These are phyloP conservation scores for Pseudopediastrum boryanum DNA, from an alignment of 139 green algal genomes.

Conservation along the genomic window DNA sequence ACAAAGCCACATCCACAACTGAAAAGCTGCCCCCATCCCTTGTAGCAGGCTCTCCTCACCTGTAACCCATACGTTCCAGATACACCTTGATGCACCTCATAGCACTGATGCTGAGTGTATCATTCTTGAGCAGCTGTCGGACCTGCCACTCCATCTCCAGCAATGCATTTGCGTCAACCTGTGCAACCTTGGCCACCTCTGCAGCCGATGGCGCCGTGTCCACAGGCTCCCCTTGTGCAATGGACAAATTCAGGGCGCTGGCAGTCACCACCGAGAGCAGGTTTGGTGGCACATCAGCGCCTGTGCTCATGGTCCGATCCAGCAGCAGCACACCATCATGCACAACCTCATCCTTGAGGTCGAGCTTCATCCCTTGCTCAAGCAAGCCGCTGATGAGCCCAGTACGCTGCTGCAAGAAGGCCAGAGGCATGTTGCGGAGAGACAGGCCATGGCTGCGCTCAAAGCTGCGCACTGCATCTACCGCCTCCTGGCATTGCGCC, in stretches of 20 bases:
- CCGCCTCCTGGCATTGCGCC: slow-evolving; percentile 46
- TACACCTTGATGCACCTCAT: slow-evolving; percentile 79
- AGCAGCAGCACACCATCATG: slow-evolving; percentile 79
- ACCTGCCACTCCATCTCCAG: slow-evolving; percentile 78
- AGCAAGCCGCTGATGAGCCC: slow-evolving; percentile 62
- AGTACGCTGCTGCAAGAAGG: slow-evolving; percentile 57
- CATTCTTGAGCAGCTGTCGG: slow-evolving; percentile 51
- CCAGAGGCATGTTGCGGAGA: slow-evolving; percentile 67
- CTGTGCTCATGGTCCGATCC: slow-evolving; percentile 64
- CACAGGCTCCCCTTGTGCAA: too few relatives aligned
- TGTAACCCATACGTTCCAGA: slow-evolving; percentile 70
- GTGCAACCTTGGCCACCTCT: background rate
- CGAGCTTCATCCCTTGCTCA: slow-evolving; percentile 32
- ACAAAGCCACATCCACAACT: too few relatives aligned
- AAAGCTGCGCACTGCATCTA: slow-evolving; percentile 71
- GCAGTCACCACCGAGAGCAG: background rate
- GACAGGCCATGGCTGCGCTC: slow-evolving; percentile 70
- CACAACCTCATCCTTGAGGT: slow-evolving; percentile 54
- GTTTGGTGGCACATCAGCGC: slow-evolving; percentile 39
- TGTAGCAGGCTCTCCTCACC: slow-evolving; percentile 1
- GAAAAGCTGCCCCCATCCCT: too few relatives aligned
- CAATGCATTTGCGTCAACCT: slow-evolving; percentile 37
- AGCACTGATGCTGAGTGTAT: slow-evolving; percentile 68
- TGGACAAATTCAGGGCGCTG: too few relatives aligned
- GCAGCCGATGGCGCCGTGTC: background rate